Evolutionary conservation across 2,329 filamentous ascomycete genomes (phyloP).

Genomic region (Macrophomina pseudophaseolina): DNA sequence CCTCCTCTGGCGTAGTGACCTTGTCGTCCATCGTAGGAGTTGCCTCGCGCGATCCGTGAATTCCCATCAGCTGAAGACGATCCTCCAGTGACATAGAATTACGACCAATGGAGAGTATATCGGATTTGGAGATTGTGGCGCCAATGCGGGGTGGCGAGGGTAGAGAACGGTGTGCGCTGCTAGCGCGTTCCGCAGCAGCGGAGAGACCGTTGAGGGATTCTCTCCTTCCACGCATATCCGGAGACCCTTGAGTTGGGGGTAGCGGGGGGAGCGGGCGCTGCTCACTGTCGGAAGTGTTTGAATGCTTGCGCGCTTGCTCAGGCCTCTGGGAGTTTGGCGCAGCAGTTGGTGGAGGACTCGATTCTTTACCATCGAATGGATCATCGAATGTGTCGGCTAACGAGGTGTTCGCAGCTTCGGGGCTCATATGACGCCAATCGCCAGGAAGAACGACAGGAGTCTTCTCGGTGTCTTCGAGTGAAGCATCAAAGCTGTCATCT

Average conservation of each 20-base stretch:
- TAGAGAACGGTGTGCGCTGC: conserved; percentile 69
- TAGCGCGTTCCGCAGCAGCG: conserved; percentile 73
- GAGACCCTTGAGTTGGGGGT: conserved; percentile 66
- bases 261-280: conserved; percentile 86
- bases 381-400: conserved; percentile 64
- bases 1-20: background rate
- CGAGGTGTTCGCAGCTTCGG: conserved; percentile 62
- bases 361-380: conserved; percentile 59
- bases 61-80: conserved; percentile 85
- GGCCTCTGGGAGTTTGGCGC: conserved; percentile 1
- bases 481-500: conserved; percentile 94
- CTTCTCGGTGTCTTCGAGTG: conserved; percentile 93
- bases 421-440: conserved; percentile 86
- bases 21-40: conserved; percentile 42
- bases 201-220: conserved; percentile 68
- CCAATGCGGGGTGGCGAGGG: conserved; percentile 71
- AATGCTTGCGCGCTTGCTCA: conserved; percentile 64
- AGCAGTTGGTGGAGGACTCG: conserved; percentile 42
- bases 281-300: conserved; percentile 77
- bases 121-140: conserved; percentile 72
- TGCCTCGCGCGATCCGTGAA: conserved; percentile 59
- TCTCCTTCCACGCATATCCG: conserved; percentile 57
- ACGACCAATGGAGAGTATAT: conserved; percentile 76
- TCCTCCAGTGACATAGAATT: conserved; percentile 83
- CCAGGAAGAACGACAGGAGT: conserved; percentile 97